phyloP scores from a whole-genome alignment of 2,329 filamentous ascomycete species.

The Lachnellula arida region DNA sequence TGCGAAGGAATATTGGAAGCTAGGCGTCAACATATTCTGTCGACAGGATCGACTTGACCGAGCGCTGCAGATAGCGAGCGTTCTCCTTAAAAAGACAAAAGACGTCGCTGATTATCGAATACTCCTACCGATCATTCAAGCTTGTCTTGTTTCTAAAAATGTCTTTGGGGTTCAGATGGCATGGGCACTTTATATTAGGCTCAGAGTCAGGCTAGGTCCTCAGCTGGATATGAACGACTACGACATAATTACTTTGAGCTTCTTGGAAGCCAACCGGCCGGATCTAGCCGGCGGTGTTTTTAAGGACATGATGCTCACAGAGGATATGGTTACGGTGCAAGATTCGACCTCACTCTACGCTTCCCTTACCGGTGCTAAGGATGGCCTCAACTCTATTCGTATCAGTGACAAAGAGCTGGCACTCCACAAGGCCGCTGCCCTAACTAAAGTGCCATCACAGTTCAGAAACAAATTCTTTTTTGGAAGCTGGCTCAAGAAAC shows the following conservation, averaged over 20 bases:
- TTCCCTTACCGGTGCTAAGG: slow-evolving; percentile 3
- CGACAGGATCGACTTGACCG: slow-evolving; percentile 52
- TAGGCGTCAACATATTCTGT: slow-evolving; percentile 62
- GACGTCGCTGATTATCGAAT: slow-evolving; percentile 49
- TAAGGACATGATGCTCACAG: slow-evolving; percentile 75
- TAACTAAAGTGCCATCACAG: slow-evolving; percentile 47
- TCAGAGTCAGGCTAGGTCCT: slow-evolving; percentile 56
- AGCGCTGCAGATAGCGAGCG: slow-evolving; percentile 52
- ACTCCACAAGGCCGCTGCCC: slow-evolving; percentile 6
- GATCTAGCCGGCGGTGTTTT: slow-evolving; percentile 71
- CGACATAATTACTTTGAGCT: slow-evolving; percentile 66
- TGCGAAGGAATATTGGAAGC: slow-evolving; percentile 51
- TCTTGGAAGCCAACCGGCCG: slow-evolving; percentile 61
- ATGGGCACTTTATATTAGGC: slow-evolving; percentile 61
- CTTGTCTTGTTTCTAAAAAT: slow-evolving; percentile 49
- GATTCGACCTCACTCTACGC: slow-evolving; percentile 25
- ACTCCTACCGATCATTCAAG: slow-evolving; percentile 64
- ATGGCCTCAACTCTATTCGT: slow-evolving; percentile 15
- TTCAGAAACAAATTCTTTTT: slow-evolving; percentile 75
- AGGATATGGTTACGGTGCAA: not conserved
- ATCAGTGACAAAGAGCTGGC: slow-evolving; percentile 31
- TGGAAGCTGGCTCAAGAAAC: slow-evolving; percentile 81
- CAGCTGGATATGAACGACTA: slow-evolving; percentile 69
- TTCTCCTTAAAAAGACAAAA: slow-evolving; percentile 42
- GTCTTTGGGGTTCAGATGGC: slow-evolving; percentile 50